Base-by-base conservation (phyloP, 1,139 yeast species). In the Kluyveromyces sp. region DNA sequence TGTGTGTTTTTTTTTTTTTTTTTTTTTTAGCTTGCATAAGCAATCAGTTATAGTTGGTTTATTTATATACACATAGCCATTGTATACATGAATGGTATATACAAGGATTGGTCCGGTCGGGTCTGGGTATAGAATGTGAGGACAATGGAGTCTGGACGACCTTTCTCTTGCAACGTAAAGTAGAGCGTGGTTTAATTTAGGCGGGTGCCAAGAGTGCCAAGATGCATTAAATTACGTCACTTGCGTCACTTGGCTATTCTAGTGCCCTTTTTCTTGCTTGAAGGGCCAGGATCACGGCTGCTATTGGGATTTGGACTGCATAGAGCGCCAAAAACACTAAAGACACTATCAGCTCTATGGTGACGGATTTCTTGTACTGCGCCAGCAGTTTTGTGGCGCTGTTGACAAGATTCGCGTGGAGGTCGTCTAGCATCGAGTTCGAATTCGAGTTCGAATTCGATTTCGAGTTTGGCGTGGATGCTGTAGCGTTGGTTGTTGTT, bases 321-420 rank as follows among this genome's bases (percentile, higher is more conserved):
- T 86, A 82, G 0, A 75, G 37, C 0, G 68, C 71, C 2, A 79
- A 45, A 1, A 83, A 55, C 0, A 60, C 66, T 1, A 71, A 37
- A 2, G 80, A 68, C 3, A 81, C 63, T 39, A 66, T 66, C 2
- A 79, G 58, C 57, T 82, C 86, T 6, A 67, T 47, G 52, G 61
- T 52, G 4, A 79, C 50, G 0, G 73, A 61, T 3, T 65, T 53
- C 36, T 61, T 61, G 53, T 71, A 77, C 25, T 60, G 58, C 3
- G 52, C 43, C 6, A 73, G 49, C 3, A 68, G 54, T 4, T 53
- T 32, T n/a, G 35, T 32, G 8, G 48, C 37, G 8, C 39, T 28
- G 2, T 8, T 40, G 26, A 25, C 34, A n/a, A 37, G 3, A 28
- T 36, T 34, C 4, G 21, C 30, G 6, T 33, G 25, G 38, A 45